Base-by-base conservation (phyloP, 2,329 filamentous ascomycete genomes). In the Mollisiaceae sp. region DNA sequence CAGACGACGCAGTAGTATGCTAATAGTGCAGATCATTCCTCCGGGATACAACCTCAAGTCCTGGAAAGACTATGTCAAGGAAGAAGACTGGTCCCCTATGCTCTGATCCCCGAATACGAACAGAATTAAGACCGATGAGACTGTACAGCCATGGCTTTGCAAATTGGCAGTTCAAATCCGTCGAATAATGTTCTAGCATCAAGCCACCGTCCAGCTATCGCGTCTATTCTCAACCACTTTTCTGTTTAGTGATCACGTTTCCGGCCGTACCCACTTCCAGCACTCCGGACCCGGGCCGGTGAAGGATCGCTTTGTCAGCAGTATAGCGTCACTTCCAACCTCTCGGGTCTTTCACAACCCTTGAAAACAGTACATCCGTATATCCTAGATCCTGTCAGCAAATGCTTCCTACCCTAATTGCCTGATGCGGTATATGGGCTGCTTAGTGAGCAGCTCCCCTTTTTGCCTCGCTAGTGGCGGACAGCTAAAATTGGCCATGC, bases 41-140 rank as follows among this genome's bases (percentile, higher is more conserved):
- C n/a, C 45, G n/a, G 45, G 45, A 50, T 50, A 50, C 45, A 50
- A 22, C n/a, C n/a, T 50, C n/a, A 50, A 50, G 45, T 22, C 45
- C 8, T 22, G 45, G 45, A n/a, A 50, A 50, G 45, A 50, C n/a
- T 50, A 50, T 24, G 45, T 50, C 45, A 24, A 50, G 45, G n/a
- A 50, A 50, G 45, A 50, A 50, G n/a, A 50, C 20, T 50, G n/a
- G 45, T 22, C 12, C 4, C 9, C 45, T 22, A 20, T 50, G n/a
- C 45, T 20, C 22, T 22, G 45, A 22, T 50, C n/a, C 45, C 45
- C 45, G 45, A 50, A 50, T 24, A 50, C 45, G 45, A 50, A 14
- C n/a, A 50, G n/a, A 50, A 50, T 22, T 50, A 22, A n/a, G n/a
- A 50, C 20, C 24, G 8, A 50, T 50, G 45, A 24, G n/a, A 50